phyloP scores from a whole-genome alignment of 192 early-diverging fungal genomes.

The Backusella liffmaniae region DNA sequence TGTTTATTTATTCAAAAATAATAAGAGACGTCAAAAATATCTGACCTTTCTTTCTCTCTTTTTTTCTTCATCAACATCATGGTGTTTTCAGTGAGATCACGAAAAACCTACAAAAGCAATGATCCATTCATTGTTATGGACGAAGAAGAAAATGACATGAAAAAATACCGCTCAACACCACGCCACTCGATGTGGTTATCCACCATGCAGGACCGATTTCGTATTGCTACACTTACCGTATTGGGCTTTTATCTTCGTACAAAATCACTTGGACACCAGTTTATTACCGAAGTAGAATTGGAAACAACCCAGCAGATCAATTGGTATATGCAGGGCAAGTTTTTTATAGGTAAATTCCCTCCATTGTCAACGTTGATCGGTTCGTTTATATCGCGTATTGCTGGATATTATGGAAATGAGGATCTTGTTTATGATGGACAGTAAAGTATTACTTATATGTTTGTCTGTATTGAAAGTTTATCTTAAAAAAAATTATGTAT shows the following conservation, averaged over 20 bases:
- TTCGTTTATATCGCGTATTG: neutral
- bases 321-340: conserved; percentile 24
- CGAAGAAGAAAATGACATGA: neutral
- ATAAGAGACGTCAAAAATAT: neutral
- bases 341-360: conserved; percentile 24
- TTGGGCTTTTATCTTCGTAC: conserved; percentile 1
- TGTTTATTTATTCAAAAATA: neutral
- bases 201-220: neutral
- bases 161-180: neutral
- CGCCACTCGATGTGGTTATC: neutral
- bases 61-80: neutral
- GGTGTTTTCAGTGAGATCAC: neutral
- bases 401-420: conserved; percentile 27
- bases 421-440: conserved; percentile 30
- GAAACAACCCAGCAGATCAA: conserved; percentile 20
- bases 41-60: neutral
- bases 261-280: neutral
- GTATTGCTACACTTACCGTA: neutral
- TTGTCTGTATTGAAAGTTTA: neutral
- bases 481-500: neutral
- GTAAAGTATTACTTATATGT: conserved; percentile 1
- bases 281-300: conserved; percentile 5
- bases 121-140: neutral
- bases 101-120: neutral
- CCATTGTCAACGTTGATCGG: conserved; percentile 24